phyloP scores from a whole-genome alignment of 116 monocot genomes.

The Zostera marina region DNA sequence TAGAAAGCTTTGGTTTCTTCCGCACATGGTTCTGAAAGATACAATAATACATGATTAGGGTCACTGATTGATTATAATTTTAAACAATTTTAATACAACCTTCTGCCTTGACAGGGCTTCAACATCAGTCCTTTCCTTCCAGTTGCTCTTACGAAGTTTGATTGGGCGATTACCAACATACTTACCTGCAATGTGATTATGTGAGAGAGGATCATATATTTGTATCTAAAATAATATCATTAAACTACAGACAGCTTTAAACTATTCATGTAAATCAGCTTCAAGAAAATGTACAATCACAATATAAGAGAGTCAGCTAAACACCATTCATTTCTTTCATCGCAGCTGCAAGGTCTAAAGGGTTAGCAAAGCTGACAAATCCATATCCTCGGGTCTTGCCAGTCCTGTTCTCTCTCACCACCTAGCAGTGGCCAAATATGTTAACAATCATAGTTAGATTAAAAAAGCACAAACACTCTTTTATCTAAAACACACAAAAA shows the following conservation, averaged over 20 bases:
- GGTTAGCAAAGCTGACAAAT: slow-evolving; percentile 80
- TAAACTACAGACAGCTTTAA: too few species aligned
- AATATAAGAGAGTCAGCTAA: background rate
- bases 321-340: slow-evolving; percentile 87
- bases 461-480: too few species aligned
- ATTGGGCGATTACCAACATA: slow-evolving; percentile 89
- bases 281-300: background rate
- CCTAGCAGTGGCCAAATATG: slow-evolving; percentile 18
- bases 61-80: background rate
- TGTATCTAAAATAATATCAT: background rate
- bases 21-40: slow-evolving; percentile 29
- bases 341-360: slow-evolving; percentile 63
- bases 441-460: background rate
- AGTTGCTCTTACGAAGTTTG: slow-evolving; percentile 74
- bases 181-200: slow-evolving; percentile 36
- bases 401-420: slow-evolving; percentile 83
- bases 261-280: too few species aligned
- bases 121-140: slow-evolving; percentile 76
- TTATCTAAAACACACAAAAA: background rate
- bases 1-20: slow-evolving; percentile 50
- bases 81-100: slow-evolving; percentile 8
- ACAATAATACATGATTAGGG: background rate
- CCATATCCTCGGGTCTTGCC: slow-evolving; percentile 93
- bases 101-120: slow-evolving; percentile 65
- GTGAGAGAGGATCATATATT: background rate